These are phyloP conservation scores for Triadica sebifera DNA, from an alignment of 345 rosid species.

Conservation along the genomic window DNA sequence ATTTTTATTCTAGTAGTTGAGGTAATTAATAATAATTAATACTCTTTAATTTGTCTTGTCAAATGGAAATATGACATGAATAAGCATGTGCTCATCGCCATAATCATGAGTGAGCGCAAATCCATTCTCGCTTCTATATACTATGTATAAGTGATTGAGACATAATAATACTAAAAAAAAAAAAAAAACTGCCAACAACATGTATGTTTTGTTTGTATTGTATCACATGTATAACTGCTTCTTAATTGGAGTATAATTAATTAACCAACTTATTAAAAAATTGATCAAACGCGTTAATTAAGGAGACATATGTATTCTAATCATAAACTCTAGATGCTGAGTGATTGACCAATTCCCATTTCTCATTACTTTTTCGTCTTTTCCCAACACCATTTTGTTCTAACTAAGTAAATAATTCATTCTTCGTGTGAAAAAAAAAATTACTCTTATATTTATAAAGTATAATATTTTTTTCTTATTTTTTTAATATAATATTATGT, in stretches of 20 bases:
- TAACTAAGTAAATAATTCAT: too few species aligned
- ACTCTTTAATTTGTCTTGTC: neutral
- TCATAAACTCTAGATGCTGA: neutral
- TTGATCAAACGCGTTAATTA: neutral
- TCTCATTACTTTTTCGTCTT: neutral
- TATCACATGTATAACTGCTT: neutral
- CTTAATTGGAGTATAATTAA: neutral
- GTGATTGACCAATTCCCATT: neutral
- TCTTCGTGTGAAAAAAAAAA: too few species aligned
- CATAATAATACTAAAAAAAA: neutral
- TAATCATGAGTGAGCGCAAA: too few species aligned
- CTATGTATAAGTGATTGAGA: neutral
- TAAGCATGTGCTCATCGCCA: too few species aligned
- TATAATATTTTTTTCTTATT: too few species aligned
- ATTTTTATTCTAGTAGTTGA: neutral
- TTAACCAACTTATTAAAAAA: neutral
- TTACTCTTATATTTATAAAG: too few species aligned
- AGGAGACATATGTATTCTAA: slow-evolving; percentile 2
- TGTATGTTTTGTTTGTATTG: neutral
- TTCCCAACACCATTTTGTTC: too few species aligned
- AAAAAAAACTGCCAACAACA: too few species aligned
- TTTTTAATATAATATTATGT: too few species aligned
- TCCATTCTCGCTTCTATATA: too few species aligned
- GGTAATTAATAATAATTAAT: neutral
- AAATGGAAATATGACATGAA: neutral